A percentile compares a stretch with the other conserved stretches of the same genome.
phyloP scores from a whole-genome alignment of 2,329 filamentous ascomycete genomes.

The Penicillium digitatum region DNA sequence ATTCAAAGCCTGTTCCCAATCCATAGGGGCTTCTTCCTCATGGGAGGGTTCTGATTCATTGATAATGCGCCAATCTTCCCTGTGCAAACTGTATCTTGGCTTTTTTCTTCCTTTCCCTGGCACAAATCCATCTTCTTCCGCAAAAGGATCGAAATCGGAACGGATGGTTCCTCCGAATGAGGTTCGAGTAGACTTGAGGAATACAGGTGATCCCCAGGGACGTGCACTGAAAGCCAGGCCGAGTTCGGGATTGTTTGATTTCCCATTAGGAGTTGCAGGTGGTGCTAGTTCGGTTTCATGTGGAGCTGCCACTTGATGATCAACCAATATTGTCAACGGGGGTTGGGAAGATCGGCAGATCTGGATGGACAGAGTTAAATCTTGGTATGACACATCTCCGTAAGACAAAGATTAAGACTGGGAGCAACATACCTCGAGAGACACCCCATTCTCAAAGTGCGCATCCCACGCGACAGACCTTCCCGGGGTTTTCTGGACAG shows the following conservation, averaged over 20 bases:
- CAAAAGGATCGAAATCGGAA: slow-evolving; percentile 61
- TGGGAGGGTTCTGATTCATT: slow-evolving; percentile 66
- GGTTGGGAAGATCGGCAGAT: slow-evolving; percentile 24
- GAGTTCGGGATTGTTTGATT: slow-evolving; percentile 4
- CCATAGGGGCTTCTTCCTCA: slow-evolving; percentile 45
- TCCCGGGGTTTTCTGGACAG: slow-evolving; percentile 52
- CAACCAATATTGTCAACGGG: slow-evolving; percentile 48
- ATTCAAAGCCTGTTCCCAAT: slow-evolving; percentile 29
- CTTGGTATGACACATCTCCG: background rate
- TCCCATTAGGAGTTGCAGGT: slow-evolving; percentile 26
- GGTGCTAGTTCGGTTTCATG: slow-evolving; percentile 21
- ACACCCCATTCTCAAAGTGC: slow-evolving; percentile 40
- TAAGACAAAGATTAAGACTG: no score
- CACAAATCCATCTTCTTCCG: slow-evolving; percentile 61
- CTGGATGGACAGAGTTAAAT: slow-evolving; percentile 19
- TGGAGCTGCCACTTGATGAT: slow-evolving; percentile 40
- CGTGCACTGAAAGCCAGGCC: slow-evolving; percentile 37
- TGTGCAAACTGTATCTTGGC: slow-evolving; percentile 63
- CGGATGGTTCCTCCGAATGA: slow-evolving; percentile 67
- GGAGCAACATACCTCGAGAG: slow-evolving; percentile 34
- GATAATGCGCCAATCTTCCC: slow-evolving; percentile 68
- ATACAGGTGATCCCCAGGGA: slow-evolving; percentile 74
- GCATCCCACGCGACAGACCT: slow-evolving; percentile 57
- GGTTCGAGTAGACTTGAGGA: slow-evolving; percentile 65
- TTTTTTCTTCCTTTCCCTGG: slow-evolving; percentile 64